Evolutionary conservation across 2,329 filamentous ascomycete species (phyloP).

Genomic region (Nemania diffusa): DNA sequence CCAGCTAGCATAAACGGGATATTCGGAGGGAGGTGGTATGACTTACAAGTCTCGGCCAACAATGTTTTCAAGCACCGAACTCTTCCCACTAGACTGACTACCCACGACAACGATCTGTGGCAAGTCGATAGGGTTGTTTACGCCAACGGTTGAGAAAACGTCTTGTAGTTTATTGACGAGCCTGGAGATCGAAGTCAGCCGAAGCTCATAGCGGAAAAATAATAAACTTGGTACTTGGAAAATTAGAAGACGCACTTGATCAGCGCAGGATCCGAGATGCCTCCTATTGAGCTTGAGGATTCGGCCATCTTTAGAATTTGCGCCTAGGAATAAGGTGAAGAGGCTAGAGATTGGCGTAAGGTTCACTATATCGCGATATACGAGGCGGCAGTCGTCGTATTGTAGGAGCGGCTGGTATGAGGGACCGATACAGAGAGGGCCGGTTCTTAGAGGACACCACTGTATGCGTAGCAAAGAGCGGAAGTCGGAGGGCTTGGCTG

Average conservation of each 20-base stretch:
- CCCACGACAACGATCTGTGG: slow-evolving; percentile 98
- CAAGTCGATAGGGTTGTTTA: slow-evolving; percentile 98
- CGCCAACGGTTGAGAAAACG: slow-evolving; percentile 98
- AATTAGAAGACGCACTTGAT: slow-evolving; percentile 64
- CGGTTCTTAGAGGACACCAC: slow-evolving; percentile 7
- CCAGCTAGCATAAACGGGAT: background rate
- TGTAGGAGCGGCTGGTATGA: background rate
- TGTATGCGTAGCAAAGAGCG: slow-evolving; percentile 7
- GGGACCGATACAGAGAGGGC: background rate
- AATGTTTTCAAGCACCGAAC: slow-evolving; percentile 98
- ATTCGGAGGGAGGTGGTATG: slow-evolving; percentile 33
- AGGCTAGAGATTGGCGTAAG: slow-evolving; percentile 1
- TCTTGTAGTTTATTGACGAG: slow-evolving; percentile 99
- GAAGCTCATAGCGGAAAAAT: slow-evolving; percentile 12
- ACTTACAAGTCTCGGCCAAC: slow-evolving; percentile 98
- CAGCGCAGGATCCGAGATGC: slow-evolving; percentile 73
- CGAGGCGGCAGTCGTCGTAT: background rate
- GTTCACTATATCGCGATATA: slow-evolving; percentile 1
- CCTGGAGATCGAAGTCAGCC: slow-evolving; percentile 55
- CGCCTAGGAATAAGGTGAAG: background rate
- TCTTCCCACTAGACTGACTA: slow-evolving; percentile 99
- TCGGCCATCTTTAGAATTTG: slow-evolving; percentile 45
- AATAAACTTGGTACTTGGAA: slow-evolving; percentile 36
- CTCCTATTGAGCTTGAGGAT: slow-evolving; percentile 59
- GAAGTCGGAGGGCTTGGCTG: slow-evolving; percentile 9